These are phyloP conservation scores for Geotrichum europaeum DNA, from an alignment of 1,139 yeast species.

Conservation along the genomic window DNA sequence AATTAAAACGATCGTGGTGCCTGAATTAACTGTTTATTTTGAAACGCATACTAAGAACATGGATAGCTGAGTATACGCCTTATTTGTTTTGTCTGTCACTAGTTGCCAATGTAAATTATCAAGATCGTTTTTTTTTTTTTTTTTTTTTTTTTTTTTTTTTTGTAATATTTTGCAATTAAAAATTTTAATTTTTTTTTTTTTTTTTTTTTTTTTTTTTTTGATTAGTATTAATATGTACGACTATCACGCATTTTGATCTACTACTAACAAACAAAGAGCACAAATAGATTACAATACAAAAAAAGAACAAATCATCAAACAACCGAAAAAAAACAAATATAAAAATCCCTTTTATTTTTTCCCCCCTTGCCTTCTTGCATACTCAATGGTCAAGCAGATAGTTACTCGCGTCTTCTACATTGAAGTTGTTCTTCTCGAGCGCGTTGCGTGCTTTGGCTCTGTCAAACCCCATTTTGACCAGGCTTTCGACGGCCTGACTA, in stretches of 20 bases:
- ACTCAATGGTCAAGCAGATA: constrained; percentile 61
- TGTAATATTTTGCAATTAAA: too few species aligned
- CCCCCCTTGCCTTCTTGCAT: background rate
- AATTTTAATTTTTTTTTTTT: too few species aligned
- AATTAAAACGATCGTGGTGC: too few species aligned
- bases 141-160: too few species aligned
- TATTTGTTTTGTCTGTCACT: too few species aligned
- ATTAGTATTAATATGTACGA: background rate
- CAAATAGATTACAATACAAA: background rate
- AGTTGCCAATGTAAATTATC: too few species aligned
- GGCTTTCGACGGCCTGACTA: constrained; percentile 47
- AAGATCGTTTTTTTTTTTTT: too few species aligned
- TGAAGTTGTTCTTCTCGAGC: constrained; percentile 61
- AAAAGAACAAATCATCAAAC: background rate
- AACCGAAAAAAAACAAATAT: background rate
- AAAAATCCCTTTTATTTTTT: background rate
- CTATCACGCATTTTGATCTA: background rate
- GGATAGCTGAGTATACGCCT: too few species aligned
- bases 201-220: background rate
- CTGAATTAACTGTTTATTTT: too few species aligned
- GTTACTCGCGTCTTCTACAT: constrained; percentile 80
- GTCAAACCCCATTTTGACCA: constrained; percentile 86
- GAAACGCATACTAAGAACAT: too few species aligned
- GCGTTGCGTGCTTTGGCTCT: constrained; percentile 61
- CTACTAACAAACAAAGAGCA: background rate